phyloP scores from a whole-genome alignment of 73 alveolate genomes.

The Paraurostyla sp. region DNA sequence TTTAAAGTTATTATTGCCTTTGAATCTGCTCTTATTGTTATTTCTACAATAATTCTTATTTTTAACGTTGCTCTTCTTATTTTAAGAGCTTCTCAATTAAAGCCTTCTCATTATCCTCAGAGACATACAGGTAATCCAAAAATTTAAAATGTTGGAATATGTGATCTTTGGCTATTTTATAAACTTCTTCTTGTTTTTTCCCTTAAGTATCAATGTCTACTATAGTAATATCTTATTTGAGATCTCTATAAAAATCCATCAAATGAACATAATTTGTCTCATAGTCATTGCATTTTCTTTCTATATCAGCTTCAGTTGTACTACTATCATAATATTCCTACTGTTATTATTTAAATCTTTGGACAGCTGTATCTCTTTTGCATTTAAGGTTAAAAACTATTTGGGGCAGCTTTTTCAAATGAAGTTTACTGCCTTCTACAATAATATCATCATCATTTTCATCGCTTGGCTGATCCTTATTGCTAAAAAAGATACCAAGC shows the following conservation, averaged over 20 bases:
- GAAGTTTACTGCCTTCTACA: background rate
- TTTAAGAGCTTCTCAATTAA: conserved; percentile 30
- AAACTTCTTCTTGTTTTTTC: conserved; percentile 4
- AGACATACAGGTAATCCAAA: conserved; percentile 26
- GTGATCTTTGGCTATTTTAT: conserved; percentile 1
- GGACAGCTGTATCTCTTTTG: background rate
- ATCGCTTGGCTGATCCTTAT: conserved; percentile 15
- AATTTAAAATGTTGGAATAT: conserved; percentile 26
- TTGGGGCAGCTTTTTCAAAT: conserved; percentile 3
- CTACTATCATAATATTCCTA: background rate
- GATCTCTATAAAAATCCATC: conserved; percentile 30
- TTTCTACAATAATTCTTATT: background rate
- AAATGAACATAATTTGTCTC: background rate
- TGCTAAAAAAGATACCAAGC: conserved; percentile 58
- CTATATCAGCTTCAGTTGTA: conserved; percentile 27
- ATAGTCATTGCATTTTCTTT: conserved; percentile 38
- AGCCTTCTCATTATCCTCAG: conserved; percentile 44
- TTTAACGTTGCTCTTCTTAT: background rate
- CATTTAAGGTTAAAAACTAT: background rate
- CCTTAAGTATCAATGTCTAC: conserved; percentile 20
- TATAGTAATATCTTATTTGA: background rate
- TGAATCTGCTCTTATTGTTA: background rate
- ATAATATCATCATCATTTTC: conserved; percentile 22
- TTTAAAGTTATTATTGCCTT: background rate
- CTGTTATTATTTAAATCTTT: background rate